These are phyloP conservation scores for Houttuynia cordata DNA, from an alignment of 164 flowering plant genomes.

Conservation along the genomic window DNA sequence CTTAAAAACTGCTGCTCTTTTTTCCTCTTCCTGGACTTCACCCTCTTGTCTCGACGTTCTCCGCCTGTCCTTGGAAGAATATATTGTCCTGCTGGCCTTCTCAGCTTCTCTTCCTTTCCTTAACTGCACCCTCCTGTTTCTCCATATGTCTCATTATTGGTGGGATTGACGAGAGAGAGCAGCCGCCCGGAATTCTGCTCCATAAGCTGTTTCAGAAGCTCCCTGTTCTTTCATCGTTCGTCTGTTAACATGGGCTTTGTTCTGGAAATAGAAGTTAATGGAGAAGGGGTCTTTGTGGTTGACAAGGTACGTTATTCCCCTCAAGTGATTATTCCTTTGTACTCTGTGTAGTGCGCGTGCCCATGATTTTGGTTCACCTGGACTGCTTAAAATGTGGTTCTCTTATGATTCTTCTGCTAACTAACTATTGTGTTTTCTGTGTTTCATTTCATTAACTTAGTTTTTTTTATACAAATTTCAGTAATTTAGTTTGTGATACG, in stretches of 20 bases:
- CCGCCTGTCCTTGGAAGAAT: constrained; percentile 9
- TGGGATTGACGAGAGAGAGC: constrained; percentile 5
- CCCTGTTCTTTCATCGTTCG: neutral
- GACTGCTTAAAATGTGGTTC: too few species aligned
- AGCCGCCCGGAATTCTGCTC: neutral
- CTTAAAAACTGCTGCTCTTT: neutral
- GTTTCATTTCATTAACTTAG: too few species aligned
- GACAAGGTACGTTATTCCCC: constrained; percentile 29
- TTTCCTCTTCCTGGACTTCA: neutral
- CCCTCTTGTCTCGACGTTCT: constrained; percentile 10
- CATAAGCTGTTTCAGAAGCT: neutral
- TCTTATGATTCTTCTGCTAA: too few species aligned
- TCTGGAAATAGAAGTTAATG: constrained; percentile 51
- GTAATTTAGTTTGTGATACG: too few species aligned
- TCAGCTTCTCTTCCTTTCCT: neutral
- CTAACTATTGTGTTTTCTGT: too few species aligned
- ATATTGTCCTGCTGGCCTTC: constrained; percentile 5
- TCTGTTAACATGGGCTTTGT: constrained; percentile 15
- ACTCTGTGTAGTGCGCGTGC: neutral
- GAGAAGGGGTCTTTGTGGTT: constrained; percentile 33
- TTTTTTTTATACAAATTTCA: too few species aligned
- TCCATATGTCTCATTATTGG: constrained; percentile 1
- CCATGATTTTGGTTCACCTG: neutral
- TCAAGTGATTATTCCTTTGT: neutral
- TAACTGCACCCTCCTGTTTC: constrained; percentile 1